Evolutionary conservation across 2,329 filamentous ascomycete species (phyloP).

Genomic region (Leptographium procerum): DNA sequence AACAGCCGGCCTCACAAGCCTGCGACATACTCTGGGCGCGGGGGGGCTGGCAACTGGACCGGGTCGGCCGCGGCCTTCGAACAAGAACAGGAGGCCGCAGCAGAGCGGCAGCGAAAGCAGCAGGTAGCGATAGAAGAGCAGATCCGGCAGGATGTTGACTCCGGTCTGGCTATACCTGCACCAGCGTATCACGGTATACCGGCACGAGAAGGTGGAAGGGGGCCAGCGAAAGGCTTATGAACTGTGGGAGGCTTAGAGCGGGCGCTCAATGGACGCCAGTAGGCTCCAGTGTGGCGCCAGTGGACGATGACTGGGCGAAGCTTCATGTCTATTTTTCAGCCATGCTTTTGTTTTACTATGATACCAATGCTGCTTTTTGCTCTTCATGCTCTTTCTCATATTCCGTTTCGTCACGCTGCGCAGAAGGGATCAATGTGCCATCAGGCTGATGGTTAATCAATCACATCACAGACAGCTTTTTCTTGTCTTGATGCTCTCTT

Average conservation of each 20-base stretch:
- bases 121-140: slow-evolving; percentile 29
- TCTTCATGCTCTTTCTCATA: neutral
- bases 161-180: slow-evolving; percentile 33
- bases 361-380: neutral
- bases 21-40: slow-evolving; percentile 31
- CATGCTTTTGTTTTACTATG: neutral
- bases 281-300: no score
- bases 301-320: neutral
- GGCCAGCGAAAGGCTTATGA: neutral
- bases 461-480: neutral
- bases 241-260: neutral
- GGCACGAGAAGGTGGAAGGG: neutral
- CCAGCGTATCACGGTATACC: slow-evolving; percentile 24
- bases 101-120: slow-evolving; percentile 20
- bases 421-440: neutral
- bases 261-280: neutral
- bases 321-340: neutral
- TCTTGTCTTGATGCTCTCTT: neutral
- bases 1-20: slow-evolving; percentile 9
- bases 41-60: slow-evolving; percentile 46
- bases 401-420: neutral
- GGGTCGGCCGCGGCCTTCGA: slow-evolving; percentile 16
- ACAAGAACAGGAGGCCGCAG: slow-evolving; percentile 6
- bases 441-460: neutral
- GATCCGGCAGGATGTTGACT: slow-evolving; percentile 34